These are phyloP conservation scores for Candida vartiovaarae DNA, from an alignment of 805 yeast genomes.

Conservation along the genomic window DNA sequence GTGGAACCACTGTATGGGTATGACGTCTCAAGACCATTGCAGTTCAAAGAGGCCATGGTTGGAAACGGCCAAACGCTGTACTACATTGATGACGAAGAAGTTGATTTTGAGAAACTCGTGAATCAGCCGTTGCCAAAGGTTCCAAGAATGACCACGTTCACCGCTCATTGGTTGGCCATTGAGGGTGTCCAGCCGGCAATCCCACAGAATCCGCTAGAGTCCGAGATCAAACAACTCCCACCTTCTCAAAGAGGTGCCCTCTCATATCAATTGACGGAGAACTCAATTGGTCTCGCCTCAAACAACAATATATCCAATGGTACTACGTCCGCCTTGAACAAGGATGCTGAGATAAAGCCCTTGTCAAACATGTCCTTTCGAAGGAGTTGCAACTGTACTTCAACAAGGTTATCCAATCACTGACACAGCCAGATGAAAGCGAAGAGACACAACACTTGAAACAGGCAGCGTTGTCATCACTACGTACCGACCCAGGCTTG, in stretches of 20 bases:
- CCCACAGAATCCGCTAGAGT: constrained; percentile 84
- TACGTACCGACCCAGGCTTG: constrained; percentile 88
- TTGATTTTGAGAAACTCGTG: constrained; percentile 88
- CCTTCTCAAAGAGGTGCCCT: constrained; percentile 81
- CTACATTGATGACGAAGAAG: constrained; percentile 86
- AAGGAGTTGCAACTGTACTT: constrained; percentile 91
- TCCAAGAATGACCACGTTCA: constrained; percentile 85
- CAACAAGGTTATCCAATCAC: constrained; percentile 79
- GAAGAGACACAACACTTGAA: constrained; percentile 40
- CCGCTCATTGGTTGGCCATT: constrained; percentile 96
- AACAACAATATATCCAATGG: constrained; percentile 7
- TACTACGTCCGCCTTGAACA: constrained; percentile 15
- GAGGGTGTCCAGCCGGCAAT: constrained; percentile 98
- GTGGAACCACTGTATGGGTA: constrained; percentile 93
- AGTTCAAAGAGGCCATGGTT: constrained; percentile 81
- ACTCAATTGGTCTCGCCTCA: constrained; percentile 29
- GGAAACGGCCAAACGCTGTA: constrained; percentile 92
- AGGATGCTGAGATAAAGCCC: constrained; percentile 70
- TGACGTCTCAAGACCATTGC: constrained; percentile 58
- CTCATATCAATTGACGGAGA: constrained; percentile 48
- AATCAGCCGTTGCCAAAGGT: constrained; percentile 94
- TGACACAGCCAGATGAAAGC: constrained; percentile 47
- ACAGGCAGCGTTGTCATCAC: constrained; percentile 76
- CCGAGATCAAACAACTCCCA: constrained; percentile 71
- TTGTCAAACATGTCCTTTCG: constrained; percentile 91